phyloP scores from a whole-genome alignment of 1,139 yeast species.

The Pichia sp. region DNA sequence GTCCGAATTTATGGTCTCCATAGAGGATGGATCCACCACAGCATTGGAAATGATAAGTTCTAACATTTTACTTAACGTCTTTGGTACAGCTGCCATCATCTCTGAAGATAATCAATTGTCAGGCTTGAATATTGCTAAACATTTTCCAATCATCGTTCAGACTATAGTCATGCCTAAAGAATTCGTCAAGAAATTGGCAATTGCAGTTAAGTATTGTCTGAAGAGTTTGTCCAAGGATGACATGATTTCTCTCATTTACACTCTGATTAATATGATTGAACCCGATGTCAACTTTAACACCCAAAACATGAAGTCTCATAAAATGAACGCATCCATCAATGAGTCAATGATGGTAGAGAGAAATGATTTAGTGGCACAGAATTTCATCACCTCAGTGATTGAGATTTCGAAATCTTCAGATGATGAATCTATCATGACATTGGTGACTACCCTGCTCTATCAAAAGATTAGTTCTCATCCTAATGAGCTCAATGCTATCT shows the following conservation, averaged over 20 bases:
- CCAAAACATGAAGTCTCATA: not conserved
- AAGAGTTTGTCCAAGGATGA: slow-evolving; percentile 64
- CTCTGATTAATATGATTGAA: slow-evolving; percentile 67
- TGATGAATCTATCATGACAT: slow-evolving; percentile 70
- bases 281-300: slow-evolving; percentile 33
- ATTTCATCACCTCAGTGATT: slow-evolving; percentile 67
- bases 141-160: slow-evolving; percentile 35
- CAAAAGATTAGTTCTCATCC: slow-evolving; percentile 55
- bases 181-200: slow-evolving; percentile 19
- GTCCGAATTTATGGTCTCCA: slow-evolving; percentile 18
- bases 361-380: slow-evolving; percentile 35
- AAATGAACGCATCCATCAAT: slow-evolving; percentile 10
- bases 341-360: slow-evolving; percentile 15
- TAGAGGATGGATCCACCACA: slow-evolving; percentile 17
- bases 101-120: slow-evolving; percentile 41
- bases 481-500: slow-evolving; percentile 28
- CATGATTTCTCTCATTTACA: slow-evolving; percentile 79
- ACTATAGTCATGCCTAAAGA: slow-evolving; percentile 20
- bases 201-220: slow-evolving; percentile 30
- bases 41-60: slow-evolving; percentile 24
- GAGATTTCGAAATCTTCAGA: slow-evolving; percentile 63
- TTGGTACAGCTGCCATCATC: slow-evolving; percentile 43
- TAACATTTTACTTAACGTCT: slow-evolving; percentile 38
- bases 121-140: slow-evolving; percentile 42
- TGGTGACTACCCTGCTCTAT: slow-evolving; percentile 74